A percentile compares a stretch with the other conserved stretches of the same genome.
phyloP scores from a whole-genome alignment of 345 rosid genomes.

The Tarenaya hassleriana region DNA sequence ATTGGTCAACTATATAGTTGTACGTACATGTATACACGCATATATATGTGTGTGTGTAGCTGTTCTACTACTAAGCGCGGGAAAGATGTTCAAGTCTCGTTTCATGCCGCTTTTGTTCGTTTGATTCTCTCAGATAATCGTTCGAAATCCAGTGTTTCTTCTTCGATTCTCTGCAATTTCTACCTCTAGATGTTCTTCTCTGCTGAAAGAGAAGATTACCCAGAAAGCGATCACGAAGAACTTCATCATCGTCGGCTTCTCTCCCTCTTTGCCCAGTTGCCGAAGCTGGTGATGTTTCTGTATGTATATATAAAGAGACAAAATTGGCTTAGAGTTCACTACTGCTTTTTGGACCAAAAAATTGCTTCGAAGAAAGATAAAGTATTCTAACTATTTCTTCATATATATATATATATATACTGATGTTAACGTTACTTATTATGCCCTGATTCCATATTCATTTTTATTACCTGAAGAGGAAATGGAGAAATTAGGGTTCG shows the following conservation, averaged over 20 bases:
- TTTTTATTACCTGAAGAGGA: not conserved
- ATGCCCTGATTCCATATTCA: slow-evolving; percentile 19
- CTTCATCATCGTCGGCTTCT: slow-evolving; percentile 32
- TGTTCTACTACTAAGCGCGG: no score
- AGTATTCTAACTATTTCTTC: not conserved
- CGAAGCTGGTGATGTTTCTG: slow-evolving; percentile 5
- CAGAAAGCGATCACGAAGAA: slow-evolving; percentile 21
- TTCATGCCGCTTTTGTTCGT: no score
- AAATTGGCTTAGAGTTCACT: slow-evolving; percentile 55
- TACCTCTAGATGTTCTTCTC: no score
- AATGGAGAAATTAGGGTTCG: slow-evolving; percentile 26
- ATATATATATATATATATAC: not conserved
- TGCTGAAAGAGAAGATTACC: slow-evolving; percentile 21
- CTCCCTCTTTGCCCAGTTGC: not conserved
- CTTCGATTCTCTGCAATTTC: no score
- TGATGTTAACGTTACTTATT: slow-evolving; percentile 21
- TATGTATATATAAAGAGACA: slow-evolving; percentile 8
- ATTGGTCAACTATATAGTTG: no score
- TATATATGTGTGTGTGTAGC: no score
- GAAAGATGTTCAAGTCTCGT: no score
- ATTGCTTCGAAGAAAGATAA: not conserved
- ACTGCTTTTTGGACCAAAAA: slow-evolving; percentile 17
- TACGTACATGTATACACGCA: no score
- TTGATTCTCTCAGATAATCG: no score
- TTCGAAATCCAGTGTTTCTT: no score